Evolutionary conservation across 2,329 filamentous ascomycete genomes (phyloP), one percentile per base, ranked within the genome.

Genomic region (Amauroascus verrucosus): DNA sequence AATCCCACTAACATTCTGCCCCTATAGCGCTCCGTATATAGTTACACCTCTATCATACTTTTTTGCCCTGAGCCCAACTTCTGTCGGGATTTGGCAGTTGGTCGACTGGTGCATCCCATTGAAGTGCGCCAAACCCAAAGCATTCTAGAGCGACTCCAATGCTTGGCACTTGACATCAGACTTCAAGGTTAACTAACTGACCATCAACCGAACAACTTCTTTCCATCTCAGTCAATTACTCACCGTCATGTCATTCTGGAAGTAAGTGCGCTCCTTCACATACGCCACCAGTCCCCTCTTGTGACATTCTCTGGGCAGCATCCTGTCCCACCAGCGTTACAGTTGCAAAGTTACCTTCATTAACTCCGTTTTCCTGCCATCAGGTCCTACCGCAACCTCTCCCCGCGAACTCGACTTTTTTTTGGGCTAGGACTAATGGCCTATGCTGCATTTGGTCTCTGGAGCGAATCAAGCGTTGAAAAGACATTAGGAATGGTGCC

Each of bases 371-470:
- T 26, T 22, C 24, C 4, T 13, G 4, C 3, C 33, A 35, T 9
- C 48, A 86, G 83, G 63, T 75, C 82, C 50, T 95, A 89, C 73
- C 83, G 78, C 64, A 81, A 79, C 61, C 82, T 95, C 51, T 73
- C 83, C 2, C 79, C 84, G 16, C 83, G 79, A 60, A 84, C 85
- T 22, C 85, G 86, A 54, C 71, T 87, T 40, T 71, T 83, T 46
- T 76, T 95, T 58, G 90, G 90, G 60, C 66, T 82, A 47, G 85
- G 82, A 61, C 71, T 95, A 59, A 81, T 95, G 64, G 80, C 80
- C 32, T 95, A 88, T 80, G 88, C 87, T 13, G 72, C 75, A 38
- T 72, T 81, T 38, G 90, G 88, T 14, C 76, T 93, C n/a, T 83
- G 84, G 64, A 64, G 86, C 16, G 82, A 85, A 4, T 85, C 91